Evolutionary conservation across 106 monocot genomes (phyloP).

Genomic region (Hemerocallis citrina): DNA sequence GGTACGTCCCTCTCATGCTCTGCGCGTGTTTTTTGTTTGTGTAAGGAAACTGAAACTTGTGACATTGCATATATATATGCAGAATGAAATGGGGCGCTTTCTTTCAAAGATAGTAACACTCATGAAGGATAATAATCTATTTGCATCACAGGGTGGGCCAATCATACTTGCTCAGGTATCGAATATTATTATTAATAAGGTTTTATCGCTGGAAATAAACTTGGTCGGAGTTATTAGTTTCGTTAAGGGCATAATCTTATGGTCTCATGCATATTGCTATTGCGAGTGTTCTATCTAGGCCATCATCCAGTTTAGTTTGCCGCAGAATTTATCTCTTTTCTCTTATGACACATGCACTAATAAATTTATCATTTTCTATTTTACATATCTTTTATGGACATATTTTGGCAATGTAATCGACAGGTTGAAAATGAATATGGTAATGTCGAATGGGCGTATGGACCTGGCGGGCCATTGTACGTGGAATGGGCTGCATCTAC

Average conservation of each 20-base stretch:
- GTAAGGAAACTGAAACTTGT: too few species aligned
- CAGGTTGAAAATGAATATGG: slow-evolving; percentile 33
- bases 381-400: neutral
- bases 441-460: slow-evolving; percentile 26
- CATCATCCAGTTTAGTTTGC: neutral
- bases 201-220: neutral
- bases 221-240: neutral
- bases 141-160: slow-evolving; percentile 50
- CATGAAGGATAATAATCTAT: slow-evolving; percentile 22
- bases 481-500: slow-evolving; percentile 25
- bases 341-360: too few species aligned
- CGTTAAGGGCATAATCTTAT: neutral
- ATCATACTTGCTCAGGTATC: slow-evolving; percentile 54
- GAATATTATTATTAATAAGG: neutral
- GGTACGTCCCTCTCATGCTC: neutral
- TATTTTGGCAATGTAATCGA: neutral
- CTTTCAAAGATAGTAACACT: slow-evolving; percentile 34
- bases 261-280: neutral
- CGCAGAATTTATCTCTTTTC: too few species aligned
- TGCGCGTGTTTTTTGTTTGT: too few species aligned
- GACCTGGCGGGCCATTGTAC: slow-evolving; percentile 12
- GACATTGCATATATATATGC: neutral
- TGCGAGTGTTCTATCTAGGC: neutral
- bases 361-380: too few species aligned
- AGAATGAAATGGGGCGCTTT: slow-evolving; percentile 49